Evolutionary conservation across 2,329 filamentous ascomycete genomes (phyloP).

Genomic region (Penicillium fuscoglaucum): DNA sequence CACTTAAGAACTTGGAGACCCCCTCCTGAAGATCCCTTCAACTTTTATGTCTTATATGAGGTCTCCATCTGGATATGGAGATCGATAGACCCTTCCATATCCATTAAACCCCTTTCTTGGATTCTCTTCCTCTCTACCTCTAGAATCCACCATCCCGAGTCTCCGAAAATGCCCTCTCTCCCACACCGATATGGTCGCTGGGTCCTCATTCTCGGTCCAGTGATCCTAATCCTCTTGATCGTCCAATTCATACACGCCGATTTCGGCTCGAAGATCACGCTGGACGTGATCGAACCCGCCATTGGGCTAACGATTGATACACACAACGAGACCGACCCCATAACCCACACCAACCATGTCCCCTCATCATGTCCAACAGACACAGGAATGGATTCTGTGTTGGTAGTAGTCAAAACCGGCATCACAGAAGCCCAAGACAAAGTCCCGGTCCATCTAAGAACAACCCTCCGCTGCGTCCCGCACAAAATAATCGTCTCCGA

Average conservation of each 20-base stretch:
- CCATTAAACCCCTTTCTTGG: not conserved
- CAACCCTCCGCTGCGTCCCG: constrained; percentile 57
- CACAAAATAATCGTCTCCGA: constrained; percentile 61
- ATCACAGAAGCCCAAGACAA: constrained; percentile 58
- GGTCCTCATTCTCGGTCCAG: constrained; percentile 17
- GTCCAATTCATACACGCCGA: constrained; percentile 15
- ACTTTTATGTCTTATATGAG: not conserved
- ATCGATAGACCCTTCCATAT: not conserved
- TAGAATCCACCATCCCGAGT: not conserved
- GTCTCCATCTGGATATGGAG: constrained; percentile 11
- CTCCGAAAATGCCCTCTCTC: constrained; percentile 16
- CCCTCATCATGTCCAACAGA: constrained; percentile 32
- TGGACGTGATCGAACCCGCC: constrained; percentile 10
- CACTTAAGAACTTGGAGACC: constrained; percentile 2
- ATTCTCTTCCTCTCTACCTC: constrained; percentile 22
- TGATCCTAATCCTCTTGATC: constrained; percentile 18
- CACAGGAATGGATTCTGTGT: constrained; percentile 51
- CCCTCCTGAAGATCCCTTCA: constrained; percentile 9
- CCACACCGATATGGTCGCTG: constrained; percentile 26
- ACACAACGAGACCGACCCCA: not conserved
- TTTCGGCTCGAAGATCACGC: constrained; percentile 6
- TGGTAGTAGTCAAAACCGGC: constrained; percentile 60
- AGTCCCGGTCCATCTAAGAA: constrained; percentile 55
- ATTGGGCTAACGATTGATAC: not conserved
- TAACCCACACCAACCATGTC: constrained; percentile 1